Evolutionary conservation across 257 asterid genomes (phyloP).

Genomic region (Leptodermis oblonga): DNA sequence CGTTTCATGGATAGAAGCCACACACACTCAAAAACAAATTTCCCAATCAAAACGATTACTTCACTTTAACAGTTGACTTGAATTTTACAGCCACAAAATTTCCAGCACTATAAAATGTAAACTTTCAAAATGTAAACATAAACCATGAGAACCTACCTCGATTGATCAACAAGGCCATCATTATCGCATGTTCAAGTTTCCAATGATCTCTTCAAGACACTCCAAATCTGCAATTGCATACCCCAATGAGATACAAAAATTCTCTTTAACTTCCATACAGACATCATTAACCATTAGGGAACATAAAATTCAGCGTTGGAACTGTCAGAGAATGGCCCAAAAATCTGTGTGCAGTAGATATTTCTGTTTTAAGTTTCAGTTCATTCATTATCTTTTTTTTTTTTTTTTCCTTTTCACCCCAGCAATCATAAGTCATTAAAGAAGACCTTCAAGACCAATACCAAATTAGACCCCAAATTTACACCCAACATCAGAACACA

Average conservation of each 20-base stretch:
- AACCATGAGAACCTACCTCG: conserved; percentile 33
- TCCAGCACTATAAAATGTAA: background rate
- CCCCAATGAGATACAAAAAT: background rate
- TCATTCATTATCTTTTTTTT: no score
- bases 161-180: conserved; percentile 31
- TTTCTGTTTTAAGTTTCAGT: no score
- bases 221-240: background rate
- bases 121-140: background rate
- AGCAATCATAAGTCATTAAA: no score
- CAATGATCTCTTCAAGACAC: background rate
- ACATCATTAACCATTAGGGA: no score
- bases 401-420: no score
- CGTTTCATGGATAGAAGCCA: background rate
- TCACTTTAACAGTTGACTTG: background rate
- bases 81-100: background rate
- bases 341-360: no score
- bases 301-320: no score
- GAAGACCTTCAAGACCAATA: no score
- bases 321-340: no score
- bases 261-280: background rate
- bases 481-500: no score
- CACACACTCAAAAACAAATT: background rate
- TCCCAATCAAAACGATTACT: background rate
- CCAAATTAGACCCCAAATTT: no score
- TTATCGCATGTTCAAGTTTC: conserved; percentile 25